Conservation (phyloP, 139 green algal species). For the Asterochloris erici region DNA sequence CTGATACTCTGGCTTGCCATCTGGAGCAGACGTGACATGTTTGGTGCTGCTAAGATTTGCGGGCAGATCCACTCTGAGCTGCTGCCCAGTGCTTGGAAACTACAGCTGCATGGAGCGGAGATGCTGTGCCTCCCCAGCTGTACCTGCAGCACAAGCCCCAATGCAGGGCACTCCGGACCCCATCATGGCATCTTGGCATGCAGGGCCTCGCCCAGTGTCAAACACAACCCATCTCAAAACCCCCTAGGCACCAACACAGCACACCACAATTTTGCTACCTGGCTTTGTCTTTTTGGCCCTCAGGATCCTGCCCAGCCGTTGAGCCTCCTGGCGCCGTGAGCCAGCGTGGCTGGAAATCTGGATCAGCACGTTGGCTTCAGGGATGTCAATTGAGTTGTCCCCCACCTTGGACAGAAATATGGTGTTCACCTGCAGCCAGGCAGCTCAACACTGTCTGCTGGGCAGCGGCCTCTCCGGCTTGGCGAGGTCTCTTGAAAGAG, state of each 20-base stretch:
- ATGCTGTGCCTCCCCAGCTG: no score
- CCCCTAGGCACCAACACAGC: not conserved
- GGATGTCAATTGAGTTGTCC: constrained; percentile 99
- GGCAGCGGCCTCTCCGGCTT: not conserved
- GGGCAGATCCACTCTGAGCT: no score
- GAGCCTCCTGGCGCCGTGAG: constrained; percentile 90
- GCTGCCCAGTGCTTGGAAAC: no score
- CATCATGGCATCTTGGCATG: not conserved
- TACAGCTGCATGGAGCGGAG: no score
- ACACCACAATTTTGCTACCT: not conserved
- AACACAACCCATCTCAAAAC: no score
- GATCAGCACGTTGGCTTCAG: constrained; percentile 98
- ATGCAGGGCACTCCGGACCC: no score
- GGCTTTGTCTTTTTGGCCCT: constrained; percentile 80
- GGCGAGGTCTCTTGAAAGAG: not conserved
- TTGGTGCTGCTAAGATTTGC: no score
- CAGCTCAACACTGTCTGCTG: not conserved
- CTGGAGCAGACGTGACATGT: no score
- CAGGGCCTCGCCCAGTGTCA: not conserved
- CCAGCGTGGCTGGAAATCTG: constrained; percentile 96
- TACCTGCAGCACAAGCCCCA: no score
- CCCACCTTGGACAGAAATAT: constrained; percentile 99
- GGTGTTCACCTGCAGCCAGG: constrained; percentile 79
- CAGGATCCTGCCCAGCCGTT: constrained; percentile 96
- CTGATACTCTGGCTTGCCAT: no score